Conservation (phyloP, 2,329 filamentous ascomycete genomes). For the Xylariaceae sp. region DNA sequence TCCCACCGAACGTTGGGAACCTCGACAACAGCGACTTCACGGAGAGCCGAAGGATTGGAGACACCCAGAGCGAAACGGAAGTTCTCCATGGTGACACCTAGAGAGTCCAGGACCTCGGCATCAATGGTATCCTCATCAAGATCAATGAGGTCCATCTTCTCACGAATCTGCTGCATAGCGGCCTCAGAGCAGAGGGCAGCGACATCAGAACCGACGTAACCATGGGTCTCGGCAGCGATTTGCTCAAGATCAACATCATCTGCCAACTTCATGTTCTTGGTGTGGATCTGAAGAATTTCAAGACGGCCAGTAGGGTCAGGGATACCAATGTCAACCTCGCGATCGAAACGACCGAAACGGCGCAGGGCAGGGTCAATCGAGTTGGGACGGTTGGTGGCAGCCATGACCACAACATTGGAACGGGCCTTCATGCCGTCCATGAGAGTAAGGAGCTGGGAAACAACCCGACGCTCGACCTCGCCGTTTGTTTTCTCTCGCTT, state of each 20-base stretch:
- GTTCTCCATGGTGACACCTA: slow-evolving; percentile 99
- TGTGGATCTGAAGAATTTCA: slow-evolving; percentile 98
- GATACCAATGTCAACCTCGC: slow-evolving; percentile 97
- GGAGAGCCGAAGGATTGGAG: slow-evolving; percentile 96
- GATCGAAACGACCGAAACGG: slow-evolving; percentile 97
- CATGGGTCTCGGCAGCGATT: slow-evolving; percentile 95
- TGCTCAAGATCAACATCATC: slow-evolving; percentile 96
- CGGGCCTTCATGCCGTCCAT: slow-evolving; percentile 99
- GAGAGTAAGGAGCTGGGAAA: slow-evolving; percentile 88
- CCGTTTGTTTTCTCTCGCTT: slow-evolving; percentile 99
- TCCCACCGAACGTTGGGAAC: slow-evolving; percentile 99
- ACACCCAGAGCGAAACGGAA: slow-evolving; percentile 98
- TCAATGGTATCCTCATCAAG: slow-evolving; percentile 98
- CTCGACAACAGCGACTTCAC: slow-evolving; percentile 97
- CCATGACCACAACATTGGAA: slow-evolving; percentile 98
- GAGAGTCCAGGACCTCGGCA: slow-evolving; percentile 93
- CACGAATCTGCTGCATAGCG: slow-evolving; percentile 99
- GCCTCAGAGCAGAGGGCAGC: slow-evolving; percentile 98
- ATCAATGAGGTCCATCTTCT: slow-evolving; percentile 99
- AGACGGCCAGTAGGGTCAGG: slow-evolving; percentile 97
- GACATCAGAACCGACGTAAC: slow-evolving; percentile 97
- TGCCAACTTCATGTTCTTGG: slow-evolving; percentile 99
- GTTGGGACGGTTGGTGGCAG: slow-evolving; percentile 96
- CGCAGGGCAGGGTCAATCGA: slow-evolving; percentile 96
- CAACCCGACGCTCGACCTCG: slow-evolving; percentile 96